Base-by-base conservation (phyloP, 257 asterid genomes). In the Nicotiana tomentosiformis region DNA sequence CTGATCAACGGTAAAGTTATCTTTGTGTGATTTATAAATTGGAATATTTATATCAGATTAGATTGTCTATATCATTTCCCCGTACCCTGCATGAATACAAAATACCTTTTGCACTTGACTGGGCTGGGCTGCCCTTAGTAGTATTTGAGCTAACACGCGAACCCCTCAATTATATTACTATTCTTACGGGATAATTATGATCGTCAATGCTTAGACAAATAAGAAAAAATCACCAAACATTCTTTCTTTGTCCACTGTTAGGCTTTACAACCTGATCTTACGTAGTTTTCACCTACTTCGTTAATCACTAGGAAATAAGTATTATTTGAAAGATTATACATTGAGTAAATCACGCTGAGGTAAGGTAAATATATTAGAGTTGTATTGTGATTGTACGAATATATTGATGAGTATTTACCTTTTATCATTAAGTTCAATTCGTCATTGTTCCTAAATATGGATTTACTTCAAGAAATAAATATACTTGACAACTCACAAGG, bases 21-120 rank as follows among this genome's bases (percentile, higher is more conserved):
- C 26, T 23, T 23, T 23, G 26, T 23, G 26, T 23, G 26, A 23
- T 1, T 23, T 23, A 23, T 23, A 23, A 23, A 1, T 23, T 23
- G 1, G 26, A 23, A 23, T 23, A 23, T 23, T 23, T 23, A 23
- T 1, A 23, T 23, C 26, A 1, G 26, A 23, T 23, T 23, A 23
- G 26, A 23, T 23, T 23, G 1, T 23, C 26, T 23, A 23, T 23
- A 23, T 23, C 26, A 0, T 1, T 23, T 23, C 26, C 1, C 26
- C 26, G 26, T 23, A 23, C 10, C 46, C 0, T 39, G 0, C 5
- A 0, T 37, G 43, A 37, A 37, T 1, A 0, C 2, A 37, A 1
- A 1, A 37, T 6, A 37, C 9, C 2, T 7, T 39, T 0, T 39
- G 46, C 2, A 7, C 46, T 2, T 0, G 0, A 0, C 10, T 39